A percentile compares a stretch with the other conserved stretches of the same genome.
Conservation (phyloP, 2,329 filamentous ascomycete species). For the Basipetospora chlamydospora region DNA sequence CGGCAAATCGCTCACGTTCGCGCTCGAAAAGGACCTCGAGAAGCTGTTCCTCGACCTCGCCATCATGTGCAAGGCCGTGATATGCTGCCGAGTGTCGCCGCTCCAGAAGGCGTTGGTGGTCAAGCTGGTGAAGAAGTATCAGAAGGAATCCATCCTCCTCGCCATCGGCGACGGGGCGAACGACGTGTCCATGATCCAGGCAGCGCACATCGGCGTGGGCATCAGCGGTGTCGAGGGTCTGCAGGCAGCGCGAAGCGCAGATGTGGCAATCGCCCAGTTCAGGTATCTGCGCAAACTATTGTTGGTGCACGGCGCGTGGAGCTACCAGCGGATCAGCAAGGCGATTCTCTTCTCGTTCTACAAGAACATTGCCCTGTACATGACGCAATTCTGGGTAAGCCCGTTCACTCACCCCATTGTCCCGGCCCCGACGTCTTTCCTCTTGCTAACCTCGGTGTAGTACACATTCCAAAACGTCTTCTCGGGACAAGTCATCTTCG, state of each 20-base stretch:
- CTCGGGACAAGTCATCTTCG: constrained; percentile 94
- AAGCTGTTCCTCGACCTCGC: constrained; percentile 87
- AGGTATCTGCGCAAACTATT: constrained; percentile 86
- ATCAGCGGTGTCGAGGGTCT: constrained; percentile 96
- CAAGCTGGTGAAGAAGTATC: constrained; percentile 87
- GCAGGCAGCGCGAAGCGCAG: constrained; percentile 87
- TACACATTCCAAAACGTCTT: constrained; percentile 98
- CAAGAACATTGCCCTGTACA: constrained; percentile 96
- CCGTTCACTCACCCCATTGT: too few species aligned
- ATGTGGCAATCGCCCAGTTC: constrained; percentile 93
- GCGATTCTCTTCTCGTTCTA: constrained; percentile 98
- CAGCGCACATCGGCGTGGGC: constrained; percentile 91
- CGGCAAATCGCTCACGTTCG: constrained; percentile 86
- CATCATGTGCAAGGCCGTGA: constrained; percentile 94
- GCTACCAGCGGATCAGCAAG: constrained; percentile 92
- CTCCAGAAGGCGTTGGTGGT: constrained; percentile 95
- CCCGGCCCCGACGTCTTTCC: too few species aligned
- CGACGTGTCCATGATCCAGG: constrained; percentile 99
- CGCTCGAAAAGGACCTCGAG: constrained; percentile 85
- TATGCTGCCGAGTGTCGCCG: constrained; percentile 93
- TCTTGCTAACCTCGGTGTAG: constrained; percentile 29
- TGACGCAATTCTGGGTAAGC: constrained; percentile 93
- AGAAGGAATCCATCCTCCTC: constrained; percentile 79
- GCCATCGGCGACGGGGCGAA: constrained; percentile 97
- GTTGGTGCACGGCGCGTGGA: constrained; percentile 92